Percentiles rank a stretch among this genome's conserved stretches.
phyloP scores from a whole-genome alignment of 2,329 filamentous ascomycete genomes.

The Cladosporium sp. region DNA sequence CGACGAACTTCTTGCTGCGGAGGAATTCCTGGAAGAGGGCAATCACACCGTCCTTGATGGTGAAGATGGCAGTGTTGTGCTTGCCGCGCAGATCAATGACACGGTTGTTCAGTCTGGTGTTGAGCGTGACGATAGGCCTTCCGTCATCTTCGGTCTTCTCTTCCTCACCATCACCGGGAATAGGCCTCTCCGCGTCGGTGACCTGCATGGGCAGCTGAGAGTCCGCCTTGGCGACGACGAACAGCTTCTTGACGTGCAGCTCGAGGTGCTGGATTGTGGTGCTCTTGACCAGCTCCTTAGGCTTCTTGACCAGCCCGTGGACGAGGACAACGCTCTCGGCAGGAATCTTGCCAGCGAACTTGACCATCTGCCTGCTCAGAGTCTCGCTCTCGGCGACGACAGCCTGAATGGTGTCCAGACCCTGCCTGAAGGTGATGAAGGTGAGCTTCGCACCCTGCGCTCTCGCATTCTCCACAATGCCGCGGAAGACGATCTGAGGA shows the following conservation, averaged over 20 bases:
- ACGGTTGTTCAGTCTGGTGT: conserved; percentile 83
- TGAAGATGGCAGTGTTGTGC: conserved; percentile 83
- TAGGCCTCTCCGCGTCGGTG: conserved; percentile 46
- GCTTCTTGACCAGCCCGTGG: conserved; percentile 73
- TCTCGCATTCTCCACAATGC: conserved; percentile 79
- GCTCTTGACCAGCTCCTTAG: conserved; percentile 81
- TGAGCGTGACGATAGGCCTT: conserved; percentile 68
- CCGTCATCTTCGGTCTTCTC: conserved; percentile 45
- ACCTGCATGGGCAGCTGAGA: conserved; percentile 55
- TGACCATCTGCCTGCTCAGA: conserved; percentile 83
- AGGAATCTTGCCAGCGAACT: conserved; percentile 71
- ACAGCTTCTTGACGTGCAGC: conserved; percentile 82
- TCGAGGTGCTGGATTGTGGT: conserved; percentile 74
- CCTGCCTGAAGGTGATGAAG: conserved; percentile 77
- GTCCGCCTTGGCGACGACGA: conserved; percentile 62
- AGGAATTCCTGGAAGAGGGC: conserved; percentile 76
- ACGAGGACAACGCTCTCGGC: conserved; percentile 78
- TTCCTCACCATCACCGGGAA: conserved; percentile 45
- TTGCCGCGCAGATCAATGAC: conserved; percentile 88
- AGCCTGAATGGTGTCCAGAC: conserved; percentile 73
- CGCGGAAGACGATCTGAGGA: conserved; percentile 64
- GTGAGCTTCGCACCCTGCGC: conserved; percentile 86
- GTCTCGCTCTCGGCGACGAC: conserved; percentile 58
- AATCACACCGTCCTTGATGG: conserved; percentile 59
- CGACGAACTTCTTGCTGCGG: conserved; percentile 64